Evolutionary conservation across 129 eudicot genomes (phyloP).

Genomic region (Ambrosia artemisiifolia): DNA sequence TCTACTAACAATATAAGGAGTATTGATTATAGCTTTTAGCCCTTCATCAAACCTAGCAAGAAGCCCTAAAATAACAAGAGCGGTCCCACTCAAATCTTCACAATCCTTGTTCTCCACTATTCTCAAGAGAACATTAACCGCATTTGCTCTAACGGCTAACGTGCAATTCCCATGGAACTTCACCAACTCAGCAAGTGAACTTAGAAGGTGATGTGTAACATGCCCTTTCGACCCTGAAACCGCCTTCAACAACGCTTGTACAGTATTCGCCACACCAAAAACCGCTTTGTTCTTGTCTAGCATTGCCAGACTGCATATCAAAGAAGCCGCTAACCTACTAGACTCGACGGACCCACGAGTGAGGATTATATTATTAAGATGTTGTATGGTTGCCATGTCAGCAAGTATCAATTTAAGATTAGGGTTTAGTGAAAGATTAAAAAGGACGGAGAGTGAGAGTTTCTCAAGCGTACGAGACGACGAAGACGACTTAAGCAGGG

Average conservation of each 20-base stretch:
- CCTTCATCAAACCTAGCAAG: constrained; percentile 77
- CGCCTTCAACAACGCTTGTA: constrained; percentile 45
- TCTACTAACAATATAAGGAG: constrained; percentile 39
- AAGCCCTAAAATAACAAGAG: constrained; percentile 51
- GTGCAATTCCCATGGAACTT: constrained; percentile 78
- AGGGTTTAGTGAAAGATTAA: constrained; percentile 75
- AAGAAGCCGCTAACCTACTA: constrained; percentile 60
- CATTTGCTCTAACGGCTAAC: constrained; percentile 54
- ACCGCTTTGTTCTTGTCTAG: constrained; percentile 76
- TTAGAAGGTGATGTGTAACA: constrained; percentile 65
- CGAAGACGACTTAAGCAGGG: constrained; percentile 33
- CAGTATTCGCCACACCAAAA: constrained; percentile 68
- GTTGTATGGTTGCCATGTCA: constrained; percentile 47
- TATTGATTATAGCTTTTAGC: constrained; percentile 46
- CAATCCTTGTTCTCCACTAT: constrained; percentile 42
- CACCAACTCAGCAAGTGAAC: constrained; percentile 65
- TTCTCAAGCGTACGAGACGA: constrained; percentile 31
- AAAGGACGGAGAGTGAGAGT: constrained; percentile 61
- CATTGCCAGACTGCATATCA: constrained; percentile 78
- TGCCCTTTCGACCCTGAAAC: neutral
- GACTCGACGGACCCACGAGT: constrained; percentile 41
- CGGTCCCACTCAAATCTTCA: constrained; percentile 64
- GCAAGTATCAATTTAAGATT: constrained; percentile 54
- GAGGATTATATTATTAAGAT: constrained; percentile 49
- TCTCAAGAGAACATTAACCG: constrained; percentile 41